Conservation (phyloP, 805 yeast species). For the Teunomyces panamensis region DNA sequence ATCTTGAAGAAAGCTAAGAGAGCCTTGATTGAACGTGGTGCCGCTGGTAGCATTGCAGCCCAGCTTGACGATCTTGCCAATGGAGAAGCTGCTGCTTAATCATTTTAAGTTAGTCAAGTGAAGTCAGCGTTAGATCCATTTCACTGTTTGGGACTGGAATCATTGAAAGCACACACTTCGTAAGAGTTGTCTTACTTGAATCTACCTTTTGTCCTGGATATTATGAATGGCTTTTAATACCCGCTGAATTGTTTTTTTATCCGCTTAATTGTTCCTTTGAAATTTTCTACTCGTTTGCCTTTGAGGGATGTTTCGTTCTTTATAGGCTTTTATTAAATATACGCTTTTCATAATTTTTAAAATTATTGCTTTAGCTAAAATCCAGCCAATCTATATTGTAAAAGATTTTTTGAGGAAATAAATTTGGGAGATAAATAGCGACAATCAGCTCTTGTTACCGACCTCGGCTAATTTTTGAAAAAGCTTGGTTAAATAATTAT, state of each 20-base stretch:
- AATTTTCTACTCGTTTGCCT: background rate
- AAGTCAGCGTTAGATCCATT: background rate
- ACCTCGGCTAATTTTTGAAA: background rate
- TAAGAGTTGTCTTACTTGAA: background rate
- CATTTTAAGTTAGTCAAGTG: too few relatives aligned
- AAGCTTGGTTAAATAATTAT: background rate
- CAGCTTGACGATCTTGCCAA: background rate
- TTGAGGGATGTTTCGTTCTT: background rate
- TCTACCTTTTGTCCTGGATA: background rate
- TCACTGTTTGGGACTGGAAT: background rate
- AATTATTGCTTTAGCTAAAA: background rate
- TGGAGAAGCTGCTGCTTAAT: slow-evolving; percentile 6
- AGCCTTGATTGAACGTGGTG: slow-evolving; percentile 1
- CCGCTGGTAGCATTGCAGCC: background rate
- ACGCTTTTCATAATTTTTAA: background rate
- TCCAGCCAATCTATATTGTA: too few relatives aligned
- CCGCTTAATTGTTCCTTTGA: background rate
- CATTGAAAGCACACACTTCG: too few relatives aligned
- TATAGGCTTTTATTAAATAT: background rate
- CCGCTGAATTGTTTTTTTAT: background rate
- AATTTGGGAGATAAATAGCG: background rate
- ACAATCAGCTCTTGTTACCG: background rate
- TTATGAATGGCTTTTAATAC: background rate
- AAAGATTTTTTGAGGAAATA: too few relatives aligned
- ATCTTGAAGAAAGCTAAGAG: slow-evolving; percentile 2